These are phyloP conservation scores for Hypoxylon cercidicola DNA, from an alignment of 495 filamentous ascomycete genomes.

Conservation along the genomic window DNA sequence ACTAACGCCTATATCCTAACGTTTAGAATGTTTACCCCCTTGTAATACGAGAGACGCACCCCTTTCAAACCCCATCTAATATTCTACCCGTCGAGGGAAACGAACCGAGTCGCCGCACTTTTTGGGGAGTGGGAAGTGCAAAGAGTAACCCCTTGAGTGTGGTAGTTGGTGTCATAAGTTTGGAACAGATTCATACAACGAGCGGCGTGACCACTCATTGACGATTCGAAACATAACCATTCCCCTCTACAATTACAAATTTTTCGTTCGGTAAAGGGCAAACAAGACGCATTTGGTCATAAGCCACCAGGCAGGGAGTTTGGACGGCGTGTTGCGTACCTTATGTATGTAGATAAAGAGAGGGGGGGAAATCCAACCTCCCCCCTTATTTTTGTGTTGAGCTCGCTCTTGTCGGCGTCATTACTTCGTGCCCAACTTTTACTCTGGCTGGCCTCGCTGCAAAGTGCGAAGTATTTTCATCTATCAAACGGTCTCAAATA, in stretches of 20 bases:
- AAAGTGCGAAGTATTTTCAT: too few relatives aligned
- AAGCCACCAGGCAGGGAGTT: constrained; percentile 35
- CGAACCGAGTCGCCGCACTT: constrained; percentile 9
- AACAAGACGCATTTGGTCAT: constrained; percentile 23
- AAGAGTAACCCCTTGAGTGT: constrained; percentile 3
- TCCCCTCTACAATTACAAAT: constrained; percentile 22
- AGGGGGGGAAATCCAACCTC: not conserved
- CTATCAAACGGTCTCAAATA: too few relatives aligned
- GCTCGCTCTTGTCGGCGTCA: constrained; percentile 8
- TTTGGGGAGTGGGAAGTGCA: constrained; percentile 7
- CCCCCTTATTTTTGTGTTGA: constrained; percentile 25
- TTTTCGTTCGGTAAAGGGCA: constrained; percentile 13
- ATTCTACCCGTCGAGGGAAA: constrained; percentile 31
- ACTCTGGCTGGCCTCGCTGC: too few relatives aligned
- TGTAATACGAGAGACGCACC: constrained; percentile 39
- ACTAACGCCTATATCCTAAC: constrained; percentile 31
- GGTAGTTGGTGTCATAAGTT: constrained; percentile 16
- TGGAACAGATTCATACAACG: constrained; percentile 29
- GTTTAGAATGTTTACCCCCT: constrained; percentile 27
- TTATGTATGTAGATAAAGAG: constrained; percentile 30
- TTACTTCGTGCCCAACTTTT: too few relatives aligned
- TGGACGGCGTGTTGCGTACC: constrained; percentile 21
- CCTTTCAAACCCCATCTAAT: constrained; percentile 32
- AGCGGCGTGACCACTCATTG: constrained; percentile 10
- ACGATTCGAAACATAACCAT: constrained; percentile 26